Percentiles rank a stretch among this genome's conserved stretches.
Conservation (phyloP, 2,329 filamentous ascomycete genomes). For the Penicillium vulpinum region DNA sequence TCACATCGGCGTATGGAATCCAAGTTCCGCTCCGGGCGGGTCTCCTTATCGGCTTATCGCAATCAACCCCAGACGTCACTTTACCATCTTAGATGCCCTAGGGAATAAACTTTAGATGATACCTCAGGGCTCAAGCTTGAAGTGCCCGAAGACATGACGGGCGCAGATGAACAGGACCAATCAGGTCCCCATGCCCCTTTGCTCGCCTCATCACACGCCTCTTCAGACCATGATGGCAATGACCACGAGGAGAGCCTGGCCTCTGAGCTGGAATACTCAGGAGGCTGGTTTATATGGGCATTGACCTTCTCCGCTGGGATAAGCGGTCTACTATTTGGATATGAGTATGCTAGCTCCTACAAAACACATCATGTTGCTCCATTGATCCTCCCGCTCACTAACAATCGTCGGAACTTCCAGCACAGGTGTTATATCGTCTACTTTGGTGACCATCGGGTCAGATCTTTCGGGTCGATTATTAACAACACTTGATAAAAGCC, state of each 20-base stretch:
- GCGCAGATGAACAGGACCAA: slow-evolving; percentile 23
- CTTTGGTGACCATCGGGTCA: slow-evolving; percentile 56
- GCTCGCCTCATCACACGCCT: slow-evolving; percentile 23
- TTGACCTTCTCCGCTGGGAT: slow-evolving; percentile 60
- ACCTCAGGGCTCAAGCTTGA: slow-evolving; percentile 6
- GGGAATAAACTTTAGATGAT: slow-evolving; percentile 9
- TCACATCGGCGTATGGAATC: neutral
- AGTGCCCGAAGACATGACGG: slow-evolving; percentile 26
- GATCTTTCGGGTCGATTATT: slow-evolving; percentile 53
- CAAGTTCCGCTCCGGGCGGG: slow-evolving; percentile 8
- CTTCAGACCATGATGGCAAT: slow-evolving; percentile 12
- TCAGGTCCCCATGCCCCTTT: slow-evolving; percentile 33
- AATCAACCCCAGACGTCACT: slow-evolving; percentile 13
- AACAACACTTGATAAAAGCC: slow-evolving; percentile 58
- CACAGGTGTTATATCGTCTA: slow-evolving; percentile 63
- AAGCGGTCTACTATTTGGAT: slow-evolving; percentile 61
- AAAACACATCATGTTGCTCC: neutral
- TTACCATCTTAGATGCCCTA: neutral
- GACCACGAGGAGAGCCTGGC: slow-evolving; percentile 8
- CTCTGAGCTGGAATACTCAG: slow-evolving; percentile 22
- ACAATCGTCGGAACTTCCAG: slow-evolving; percentile 33
- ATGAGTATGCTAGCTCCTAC: slow-evolving; percentile 49
- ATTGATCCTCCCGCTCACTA: slow-evolving; percentile 1
- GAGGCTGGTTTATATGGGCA: slow-evolving; percentile 54
- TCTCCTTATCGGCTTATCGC: slow-evolving; percentile 15